Evolutionary conservation across 2,329 filamentous ascomycete species (phyloP).

Genomic region (Xylariaceae sp.): DNA sequence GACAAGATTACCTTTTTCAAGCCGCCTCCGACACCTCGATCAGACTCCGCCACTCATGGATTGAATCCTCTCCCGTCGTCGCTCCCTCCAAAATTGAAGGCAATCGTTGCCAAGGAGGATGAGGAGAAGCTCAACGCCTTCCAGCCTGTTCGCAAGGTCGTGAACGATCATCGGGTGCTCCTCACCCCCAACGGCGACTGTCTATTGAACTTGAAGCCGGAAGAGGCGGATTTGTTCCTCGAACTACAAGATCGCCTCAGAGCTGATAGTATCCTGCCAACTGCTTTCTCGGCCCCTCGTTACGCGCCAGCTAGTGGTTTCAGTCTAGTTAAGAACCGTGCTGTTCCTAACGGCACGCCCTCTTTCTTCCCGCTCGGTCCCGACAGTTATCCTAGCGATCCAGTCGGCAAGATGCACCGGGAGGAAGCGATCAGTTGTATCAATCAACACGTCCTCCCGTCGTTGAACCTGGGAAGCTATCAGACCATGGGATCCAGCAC

Average conservation of each 20-base stretch:
- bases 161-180: slow-evolving; percentile 62
- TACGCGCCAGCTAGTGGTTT: slow-evolving; percentile 54
- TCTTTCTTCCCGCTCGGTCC: slow-evolving; percentile 53
- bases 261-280: slow-evolving; percentile 45
- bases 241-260: slow-evolving; percentile 59
- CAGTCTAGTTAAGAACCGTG: slow-evolving; percentile 58
- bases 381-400: slow-evolving; percentile 48
- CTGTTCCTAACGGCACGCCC: slow-evolving; percentile 58
- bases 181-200: slow-evolving; percentile 73
- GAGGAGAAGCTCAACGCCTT: slow-evolving; percentile 51
- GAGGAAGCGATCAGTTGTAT: slow-evolving; percentile 64
- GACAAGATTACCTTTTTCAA: slow-evolving; percentile 40
- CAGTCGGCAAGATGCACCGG: slow-evolving; percentile 59
- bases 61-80: slow-evolving; percentile 34
- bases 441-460: slow-evolving; percentile 62
- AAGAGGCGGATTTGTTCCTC: slow-evolving; percentile 66
- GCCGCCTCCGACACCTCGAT: slow-evolving; percentile 32
- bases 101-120: slow-evolving; percentile 50
- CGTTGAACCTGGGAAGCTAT: slow-evolving; percentile 48
- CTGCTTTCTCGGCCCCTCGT: slow-evolving; percentile 51
- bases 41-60: slow-evolving; percentile 29
- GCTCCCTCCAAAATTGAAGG: slow-evolving; percentile 38
- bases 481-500: slow-evolving; percentile 37
- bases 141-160: slow-evolving; percentile 54
- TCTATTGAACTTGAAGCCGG: slow-evolving; percentile 62